A percentile compares a stretch with the other conserved stretches of the same genome.
These are phyloP conservation scores for Ilyonectria robusta DNA, from an alignment of 2,329 filamentous ascomycete genomes.

Conservation along the genomic window DNA sequence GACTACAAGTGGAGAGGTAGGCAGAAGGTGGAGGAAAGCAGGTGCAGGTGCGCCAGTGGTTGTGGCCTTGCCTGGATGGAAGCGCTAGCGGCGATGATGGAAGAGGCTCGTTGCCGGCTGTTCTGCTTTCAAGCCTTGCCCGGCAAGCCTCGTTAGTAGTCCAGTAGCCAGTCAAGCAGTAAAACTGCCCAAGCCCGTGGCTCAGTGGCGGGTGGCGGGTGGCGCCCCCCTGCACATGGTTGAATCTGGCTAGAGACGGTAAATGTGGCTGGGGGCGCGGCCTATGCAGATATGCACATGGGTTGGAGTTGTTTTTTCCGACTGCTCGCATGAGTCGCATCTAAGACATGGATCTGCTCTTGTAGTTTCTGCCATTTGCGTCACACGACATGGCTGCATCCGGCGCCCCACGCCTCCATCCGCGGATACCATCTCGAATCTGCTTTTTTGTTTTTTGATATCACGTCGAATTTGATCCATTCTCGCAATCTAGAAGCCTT, in stretches of 20 bases:
- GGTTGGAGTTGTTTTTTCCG: background rate
- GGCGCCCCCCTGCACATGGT: slow-evolving; percentile 4
- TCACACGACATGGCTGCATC: slow-evolving; percentile 25
- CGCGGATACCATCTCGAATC: slow-evolving; percentile 1
- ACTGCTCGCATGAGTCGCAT: slow-evolving; percentile 23
- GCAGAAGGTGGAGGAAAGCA: slow-evolving; percentile 32
- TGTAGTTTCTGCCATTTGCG: slow-evolving; percentile 18
- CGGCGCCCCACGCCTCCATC: slow-evolving; percentile 10
- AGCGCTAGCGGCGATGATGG: slow-evolving; percentile 45
- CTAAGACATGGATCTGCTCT: slow-evolving; percentile 10
- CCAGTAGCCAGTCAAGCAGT: too few relatives aligned
- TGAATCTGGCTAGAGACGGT: slow-evolving; percentile 7
- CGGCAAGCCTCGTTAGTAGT: background rate
- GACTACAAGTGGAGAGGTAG: slow-evolving; percentile 42
- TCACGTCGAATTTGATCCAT: background rate
- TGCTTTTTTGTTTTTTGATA: too few relatives aligned
- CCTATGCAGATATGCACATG: slow-evolving; percentile 2
- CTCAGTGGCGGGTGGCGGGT: slow-evolving; percentile 16
- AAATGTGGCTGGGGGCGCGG: slow-evolving; percentile 26
- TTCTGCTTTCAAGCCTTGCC: slow-evolving; percentile 1
- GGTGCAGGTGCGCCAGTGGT: slow-evolving; percentile 12
- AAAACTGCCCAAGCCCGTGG: background rate
- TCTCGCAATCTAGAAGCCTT: background rate
- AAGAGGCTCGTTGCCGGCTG: slow-evolving; percentile 37
- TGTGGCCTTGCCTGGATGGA: slow-evolving; percentile 33